phyloP scores from a whole-genome alignment of 768 basidiomycete species.

The Pisolithus marmoratus region DNA sequence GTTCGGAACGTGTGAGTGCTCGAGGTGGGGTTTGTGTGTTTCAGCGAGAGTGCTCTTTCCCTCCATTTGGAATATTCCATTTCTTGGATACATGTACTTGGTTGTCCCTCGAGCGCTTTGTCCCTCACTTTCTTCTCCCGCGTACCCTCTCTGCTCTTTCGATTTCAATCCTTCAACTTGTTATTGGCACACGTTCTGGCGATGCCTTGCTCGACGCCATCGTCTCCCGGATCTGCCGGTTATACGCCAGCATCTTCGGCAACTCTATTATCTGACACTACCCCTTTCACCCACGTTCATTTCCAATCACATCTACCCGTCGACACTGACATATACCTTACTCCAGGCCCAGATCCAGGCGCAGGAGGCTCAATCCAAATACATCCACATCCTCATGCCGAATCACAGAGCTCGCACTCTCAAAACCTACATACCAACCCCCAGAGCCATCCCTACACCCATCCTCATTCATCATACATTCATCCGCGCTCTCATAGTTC shows the following conservation, averaged over 20 bases:
- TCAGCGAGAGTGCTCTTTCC: too few species aligned
- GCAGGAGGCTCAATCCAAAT: not conserved
- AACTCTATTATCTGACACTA: not conserved
- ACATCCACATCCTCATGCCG: not conserved
- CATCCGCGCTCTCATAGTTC: slow-evolving; percentile 11
- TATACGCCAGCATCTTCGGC: too few species aligned
- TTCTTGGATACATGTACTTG: too few species aligned
- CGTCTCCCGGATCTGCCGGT: not conserved
- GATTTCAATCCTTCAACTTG: too few species aligned
- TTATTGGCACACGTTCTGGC: too few species aligned
- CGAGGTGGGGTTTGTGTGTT: too few species aligned
- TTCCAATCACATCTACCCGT: not conserved
- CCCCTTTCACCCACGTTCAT: not conserved
- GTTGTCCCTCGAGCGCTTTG: too few species aligned
- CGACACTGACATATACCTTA: not conserved
- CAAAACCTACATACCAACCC: not conserved
- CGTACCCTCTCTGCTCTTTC: too few species aligned
- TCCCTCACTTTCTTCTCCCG: too few species aligned
- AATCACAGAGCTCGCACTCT: not conserved
- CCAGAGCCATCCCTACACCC: not conserved
- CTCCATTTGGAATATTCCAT: too few species aligned
- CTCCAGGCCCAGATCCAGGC: too few species aligned
- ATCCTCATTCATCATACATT: not conserved
- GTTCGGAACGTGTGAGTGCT: too few species aligned
- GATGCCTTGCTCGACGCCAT: not conserved